Percentiles rank a stretch among this genome's conserved stretches.
Evolutionary conservation across 1,284 basidiomycete genomes (phyloP).

Genomic region (Chondrostereum purpureum): DNA sequence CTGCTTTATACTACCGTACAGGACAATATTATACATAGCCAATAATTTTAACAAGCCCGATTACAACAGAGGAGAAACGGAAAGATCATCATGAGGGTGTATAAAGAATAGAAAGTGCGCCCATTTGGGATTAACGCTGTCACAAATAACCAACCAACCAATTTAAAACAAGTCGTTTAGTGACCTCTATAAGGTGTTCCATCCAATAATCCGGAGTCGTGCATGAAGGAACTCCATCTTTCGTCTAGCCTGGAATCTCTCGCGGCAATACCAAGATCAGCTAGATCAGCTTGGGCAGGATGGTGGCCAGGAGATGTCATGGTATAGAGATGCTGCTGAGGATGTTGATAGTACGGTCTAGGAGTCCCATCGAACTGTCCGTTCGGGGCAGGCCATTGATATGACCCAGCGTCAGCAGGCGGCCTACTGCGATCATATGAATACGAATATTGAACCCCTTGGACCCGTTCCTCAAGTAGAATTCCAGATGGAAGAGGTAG

Average conservation of each 20-base stretch:
- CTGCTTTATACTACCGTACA: too few species aligned
- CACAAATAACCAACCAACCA: too few species aligned
- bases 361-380: not conserved
- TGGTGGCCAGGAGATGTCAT: constrained; percentile 8
- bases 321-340: constrained; percentile 5
- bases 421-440: constrained; percentile 4
- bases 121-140: too few species aligned
- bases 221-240: constrained; percentile 55
- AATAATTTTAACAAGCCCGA: too few species aligned
- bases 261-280: constrained; percentile 44
- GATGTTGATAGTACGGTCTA: constrained; percentile 6
- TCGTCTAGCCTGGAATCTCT: constrained; percentile 49
- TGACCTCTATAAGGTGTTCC: constrained; percentile 19
- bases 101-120: too few species aligned
- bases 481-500: too few species aligned
- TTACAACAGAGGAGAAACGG: too few species aligned
- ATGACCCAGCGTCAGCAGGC: not conserved
- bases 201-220: constrained; percentile 42
- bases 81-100: too few species aligned
- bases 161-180: too few species aligned
- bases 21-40: too few species aligned
- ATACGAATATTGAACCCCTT: not conserved
- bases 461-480: too few species aligned
- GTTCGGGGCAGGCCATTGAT: not conserved
- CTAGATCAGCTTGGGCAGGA: constrained; percentile 31